These are phyloP conservation scores for Pestalotiopsis sp. DNA, from an alignment of 2,329 filamentous ascomycete genomes.

Conservation along the genomic window DNA sequence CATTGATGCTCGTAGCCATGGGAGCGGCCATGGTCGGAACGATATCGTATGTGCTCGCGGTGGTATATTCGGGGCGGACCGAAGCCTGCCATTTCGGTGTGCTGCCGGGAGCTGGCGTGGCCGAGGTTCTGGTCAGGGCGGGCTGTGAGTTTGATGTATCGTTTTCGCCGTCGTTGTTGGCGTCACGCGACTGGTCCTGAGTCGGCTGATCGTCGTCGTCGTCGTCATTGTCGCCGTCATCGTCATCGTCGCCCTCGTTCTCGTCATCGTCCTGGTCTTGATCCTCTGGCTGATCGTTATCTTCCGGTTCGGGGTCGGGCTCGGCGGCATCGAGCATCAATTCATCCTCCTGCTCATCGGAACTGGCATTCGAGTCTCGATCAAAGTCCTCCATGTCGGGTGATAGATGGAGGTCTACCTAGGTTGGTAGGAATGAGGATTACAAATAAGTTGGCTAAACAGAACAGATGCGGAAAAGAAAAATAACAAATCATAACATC, in stretches of 20 bases:
- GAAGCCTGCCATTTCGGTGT: constrained; percentile 55
- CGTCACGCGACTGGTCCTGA: constrained; percentile 25
- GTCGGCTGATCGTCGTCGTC: constrained; percentile 43
- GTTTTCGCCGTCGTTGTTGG: constrained; percentile 27
- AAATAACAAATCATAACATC: no score
- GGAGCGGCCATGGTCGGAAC: constrained; percentile 96
- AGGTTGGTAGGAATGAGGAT: not conserved
- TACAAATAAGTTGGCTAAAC: not conserved
- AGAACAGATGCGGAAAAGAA: not conserved
- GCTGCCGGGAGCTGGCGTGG: constrained; percentile 31
- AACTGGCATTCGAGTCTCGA: constrained; percentile 43
- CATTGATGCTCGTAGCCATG: constrained; percentile 93
- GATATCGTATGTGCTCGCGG: constrained; percentile 86
- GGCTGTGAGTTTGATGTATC: constrained; percentile 18
- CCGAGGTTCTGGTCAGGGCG: constrained; percentile 32
- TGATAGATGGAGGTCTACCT: not conserved
- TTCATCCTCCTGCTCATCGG: constrained; percentile 44
- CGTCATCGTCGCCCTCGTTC: constrained; percentile 42
- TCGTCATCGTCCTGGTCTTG: constrained; percentile 41
- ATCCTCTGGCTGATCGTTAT: constrained; percentile 24
- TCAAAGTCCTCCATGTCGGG: constrained; percentile 42
- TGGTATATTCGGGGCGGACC: constrained; percentile 78
- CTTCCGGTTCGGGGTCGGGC: constrained; percentile 28
- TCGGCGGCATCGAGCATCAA: constrained; percentile 32
- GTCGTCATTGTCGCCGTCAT: constrained; percentile 33